A percentile compares a stretch with the other conserved stretches of the same genome.
Evolutionary conservation across 768 basidiomycete genomes (phyloP).

Genomic region (Termitomyces sp.): DNA sequence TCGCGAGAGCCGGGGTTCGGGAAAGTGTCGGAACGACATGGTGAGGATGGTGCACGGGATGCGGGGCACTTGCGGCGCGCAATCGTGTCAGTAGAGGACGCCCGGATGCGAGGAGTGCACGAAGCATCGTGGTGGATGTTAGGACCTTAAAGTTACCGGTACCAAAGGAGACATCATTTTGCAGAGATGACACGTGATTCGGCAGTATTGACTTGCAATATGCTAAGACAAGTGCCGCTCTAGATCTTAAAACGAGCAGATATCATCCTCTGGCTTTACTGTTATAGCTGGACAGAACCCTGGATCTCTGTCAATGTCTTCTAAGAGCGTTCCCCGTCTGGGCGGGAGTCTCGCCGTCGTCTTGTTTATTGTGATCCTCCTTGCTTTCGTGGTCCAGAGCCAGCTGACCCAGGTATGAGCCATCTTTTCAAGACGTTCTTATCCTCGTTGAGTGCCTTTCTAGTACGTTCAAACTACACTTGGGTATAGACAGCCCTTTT

Average conservation of each 20-base stretch:
- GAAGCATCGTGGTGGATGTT: constrained; percentile 44
- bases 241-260: too few relatives aligned
- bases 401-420: constrained; percentile 67
- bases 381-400: constrained; percentile 76
- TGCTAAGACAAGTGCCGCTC: too few relatives aligned
- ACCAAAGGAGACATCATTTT: too few relatives aligned
- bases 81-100: constrained; percentile 58
- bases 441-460: background rate
- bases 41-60: constrained; percentile 26
- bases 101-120: constrained; percentile 60
- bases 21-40: constrained; percentile 21
- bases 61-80: constrained; percentile 30
- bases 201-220: too few relatives aligned
- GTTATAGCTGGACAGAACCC: too few relatives aligned
- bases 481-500: constrained; percentile 83
- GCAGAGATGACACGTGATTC: constrained; percentile 4
- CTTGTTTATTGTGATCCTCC: constrained; percentile 56
- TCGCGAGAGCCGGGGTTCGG: constrained; percentile 35
- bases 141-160: background rate
- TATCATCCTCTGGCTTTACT: background rate
- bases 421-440: background rate
- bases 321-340: constrained; percentile 30
- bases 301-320: constrained; percentile 18
- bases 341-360: constrained; percentile 47
- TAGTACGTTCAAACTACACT: constrained; percentile 80